Conservation (phyloP, 1,284 basidiomycete species). For the Ceratobasidium sp. region DNA sequence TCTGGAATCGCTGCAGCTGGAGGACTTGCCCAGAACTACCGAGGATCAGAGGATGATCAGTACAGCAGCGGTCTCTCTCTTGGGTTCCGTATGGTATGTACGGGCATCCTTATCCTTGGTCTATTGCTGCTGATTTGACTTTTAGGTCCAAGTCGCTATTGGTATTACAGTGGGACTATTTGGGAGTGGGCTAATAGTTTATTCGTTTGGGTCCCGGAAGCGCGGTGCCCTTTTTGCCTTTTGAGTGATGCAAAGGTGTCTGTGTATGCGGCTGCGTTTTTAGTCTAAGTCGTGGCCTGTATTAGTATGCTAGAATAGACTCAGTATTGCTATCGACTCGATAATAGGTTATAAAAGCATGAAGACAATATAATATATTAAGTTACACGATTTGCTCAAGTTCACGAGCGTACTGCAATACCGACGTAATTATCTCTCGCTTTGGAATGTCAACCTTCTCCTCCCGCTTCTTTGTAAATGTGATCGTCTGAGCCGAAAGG, state of each 20-base stretch:
- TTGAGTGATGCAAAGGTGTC: constrained; percentile 52
- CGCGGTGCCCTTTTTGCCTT: constrained; percentile 87
- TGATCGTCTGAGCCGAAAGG: constrained; percentile 66
- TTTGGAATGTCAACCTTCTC: constrained; percentile 84
- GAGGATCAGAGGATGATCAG: constrained; percentile 63
- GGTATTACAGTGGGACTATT: constrained; percentile 92
- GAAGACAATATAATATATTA: not conserved
- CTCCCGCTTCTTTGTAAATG: constrained; percentile 75
- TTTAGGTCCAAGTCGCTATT: constrained; percentile 81
- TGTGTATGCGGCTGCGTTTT: constrained; percentile 8
- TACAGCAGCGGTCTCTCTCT: constrained; percentile 57
- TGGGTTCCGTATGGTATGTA: constrained; percentile 51
- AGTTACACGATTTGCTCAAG: constrained; percentile 86
- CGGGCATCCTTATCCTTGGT: not conserved
- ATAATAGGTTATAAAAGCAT: not conserved
- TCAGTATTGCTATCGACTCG: not conserved
- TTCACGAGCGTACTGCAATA: constrained; percentile 82
- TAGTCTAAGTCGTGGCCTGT: not conserved
- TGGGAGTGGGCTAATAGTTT: constrained; percentile 86
- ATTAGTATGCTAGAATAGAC: not conserved
- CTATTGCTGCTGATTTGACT: not conserved
- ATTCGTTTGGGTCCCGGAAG: constrained; percentile 84
- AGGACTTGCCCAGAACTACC: constrained; percentile 78
- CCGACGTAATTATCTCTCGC: constrained; percentile 78
- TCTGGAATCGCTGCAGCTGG: constrained; percentile 89